These are phyloP conservation scores for Circinella minor DNA, from an alignment of 371 early-diverging fungal genomes.

Conservation along the genomic window DNA sequence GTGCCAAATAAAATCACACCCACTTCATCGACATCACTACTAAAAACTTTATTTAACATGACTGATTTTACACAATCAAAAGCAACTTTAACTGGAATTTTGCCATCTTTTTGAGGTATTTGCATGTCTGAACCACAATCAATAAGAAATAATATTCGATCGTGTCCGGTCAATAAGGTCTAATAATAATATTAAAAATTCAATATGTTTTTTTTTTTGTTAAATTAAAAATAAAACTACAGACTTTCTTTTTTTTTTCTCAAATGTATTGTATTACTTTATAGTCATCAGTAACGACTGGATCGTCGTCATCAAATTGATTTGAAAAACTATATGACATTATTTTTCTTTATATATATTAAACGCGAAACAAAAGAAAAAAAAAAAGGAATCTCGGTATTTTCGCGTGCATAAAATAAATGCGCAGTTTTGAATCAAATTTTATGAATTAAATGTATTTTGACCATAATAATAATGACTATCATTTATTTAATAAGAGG, in stretches of 20 bases:
- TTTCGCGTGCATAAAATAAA: not conserved
- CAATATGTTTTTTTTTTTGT: too few species aligned
- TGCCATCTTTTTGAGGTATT: slow-evolving; percentile 37
- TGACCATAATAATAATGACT: too few species aligned
- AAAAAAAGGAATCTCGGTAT: not conserved
- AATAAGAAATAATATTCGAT: slow-evolving; percentile 69
- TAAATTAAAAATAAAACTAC: too few species aligned
- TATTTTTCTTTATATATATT: not conserved
- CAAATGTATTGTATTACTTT: not conserved
- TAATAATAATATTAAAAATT: not conserved
- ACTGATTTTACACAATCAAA: slow-evolving; percentile 54
- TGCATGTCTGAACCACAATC: slow-evolving; percentile 70
- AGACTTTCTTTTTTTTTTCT: too few species aligned
- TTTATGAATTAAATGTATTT: too few species aligned
- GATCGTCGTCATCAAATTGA: slow-evolving; percentile 12
- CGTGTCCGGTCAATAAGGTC: slow-evolving; percentile 34
- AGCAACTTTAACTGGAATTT: slow-evolving; percentile 52
- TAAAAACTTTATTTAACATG: slow-evolving; percentile 60
- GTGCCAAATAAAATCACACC: slow-evolving; percentile 72
- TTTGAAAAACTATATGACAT: slow-evolving; percentile 8
- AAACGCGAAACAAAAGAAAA: not conserved
- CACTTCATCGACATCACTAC: slow-evolving; percentile 58
- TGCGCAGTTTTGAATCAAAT: too few species aligned
- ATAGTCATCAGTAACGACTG: slow-evolving; percentile 2
- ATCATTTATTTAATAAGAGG: too few species aligned